phyloP scores from a whole-genome alignment of 75 land plant species.

The Isoetes taiwanensis region DNA sequence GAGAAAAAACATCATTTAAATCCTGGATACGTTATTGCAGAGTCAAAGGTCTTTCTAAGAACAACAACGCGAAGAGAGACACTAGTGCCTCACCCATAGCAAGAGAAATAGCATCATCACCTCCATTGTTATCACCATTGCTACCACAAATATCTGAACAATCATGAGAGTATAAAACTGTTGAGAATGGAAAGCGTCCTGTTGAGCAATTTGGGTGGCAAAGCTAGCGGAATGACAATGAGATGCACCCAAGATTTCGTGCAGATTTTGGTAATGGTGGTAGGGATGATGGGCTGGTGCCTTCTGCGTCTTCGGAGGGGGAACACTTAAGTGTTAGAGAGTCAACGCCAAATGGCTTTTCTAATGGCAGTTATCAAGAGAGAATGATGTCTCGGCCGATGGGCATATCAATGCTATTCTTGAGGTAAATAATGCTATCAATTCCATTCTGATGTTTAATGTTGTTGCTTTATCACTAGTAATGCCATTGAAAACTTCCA shows the following conservation, averaged over 20 bases:
- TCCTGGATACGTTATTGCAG: slow-evolving; percentile 28
- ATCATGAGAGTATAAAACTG: slow-evolving; percentile 30
- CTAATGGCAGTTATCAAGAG: too few species aligned
- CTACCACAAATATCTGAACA: slow-evolving; percentile 23
- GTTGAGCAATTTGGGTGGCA: slow-evolving; percentile 29
- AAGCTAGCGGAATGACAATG: slow-evolving; percentile 27
- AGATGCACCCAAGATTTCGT: slow-evolving; percentile 11
- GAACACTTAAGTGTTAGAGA: too few species aligned
- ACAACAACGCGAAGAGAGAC: slow-evolving; percentile 67
- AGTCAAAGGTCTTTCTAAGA: slow-evolving; percentile 93
- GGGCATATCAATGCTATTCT: slow-evolving; percentile 73
- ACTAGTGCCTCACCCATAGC: slow-evolving; percentile 10
- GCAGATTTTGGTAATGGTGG: too few species aligned
- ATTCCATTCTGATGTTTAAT: too few species aligned
- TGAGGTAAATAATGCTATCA: slow-evolving; percentile 46
- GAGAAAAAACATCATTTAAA: background rate
- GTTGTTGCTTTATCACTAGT: too few species aligned
- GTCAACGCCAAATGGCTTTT: too few species aligned
- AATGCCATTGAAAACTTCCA: too few species aligned
- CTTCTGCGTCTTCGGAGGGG: too few species aligned
- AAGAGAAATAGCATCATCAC: too few species aligned
- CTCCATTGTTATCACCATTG: slow-evolving; percentile 30
- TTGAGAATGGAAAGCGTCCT: slow-evolving; percentile 40
- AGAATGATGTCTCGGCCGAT: too few species aligned
- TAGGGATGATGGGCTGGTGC: too few species aligned